Evolutionary conservation across 2,329 filamentous ascomycete genomes (phyloP).

Genomic region (Claviceps purpurea): DNA sequence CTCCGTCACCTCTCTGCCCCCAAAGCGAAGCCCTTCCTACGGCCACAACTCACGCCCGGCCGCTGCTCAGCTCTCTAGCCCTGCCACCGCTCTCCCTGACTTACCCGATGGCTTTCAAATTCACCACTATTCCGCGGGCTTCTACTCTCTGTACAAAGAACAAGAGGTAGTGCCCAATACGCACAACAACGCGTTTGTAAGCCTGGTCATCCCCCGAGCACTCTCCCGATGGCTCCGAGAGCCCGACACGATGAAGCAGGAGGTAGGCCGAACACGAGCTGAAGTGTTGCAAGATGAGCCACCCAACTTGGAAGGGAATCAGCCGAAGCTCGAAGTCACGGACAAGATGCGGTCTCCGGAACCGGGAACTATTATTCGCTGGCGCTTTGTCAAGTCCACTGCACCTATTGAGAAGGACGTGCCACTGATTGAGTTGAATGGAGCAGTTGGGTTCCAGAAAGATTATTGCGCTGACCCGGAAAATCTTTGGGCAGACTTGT

Average conservation of each 20-base stretch:
- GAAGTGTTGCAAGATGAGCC: slow-evolving; percentile 55
- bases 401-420: slow-evolving; percentile 41
- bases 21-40: slow-evolving; percentile 51
- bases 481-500: slow-evolving; percentile 56
- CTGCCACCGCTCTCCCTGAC: slow-evolving; percentile 61
- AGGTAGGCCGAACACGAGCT: slow-evolving; percentile 48
- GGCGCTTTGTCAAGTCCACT: slow-evolving; percentile 49
- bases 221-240: slow-evolving; percentile 71
- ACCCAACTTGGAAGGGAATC: slow-evolving; percentile 27
- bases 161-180: slow-evolving; percentile 43
- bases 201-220: slow-evolving; percentile 59
- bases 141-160: slow-evolving; percentile 60
- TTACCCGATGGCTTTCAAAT: slow-evolving; percentile 48
- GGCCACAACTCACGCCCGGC: slow-evolving; percentile 52
- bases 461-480: slow-evolving; percentile 54
- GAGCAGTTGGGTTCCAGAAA: slow-evolving; percentile 59
- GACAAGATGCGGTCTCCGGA: slow-evolving; percentile 25
- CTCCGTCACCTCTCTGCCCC: slow-evolving; percentile 56
- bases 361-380: slow-evolving; percentile 39
- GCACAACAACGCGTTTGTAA: slow-evolving; percentile 65
- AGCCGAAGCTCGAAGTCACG: slow-evolving; percentile 35
- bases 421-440: slow-evolving; percentile 59
- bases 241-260: slow-evolving; percentile 50
- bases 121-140: slow-evolving; percentile 61
- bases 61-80: slow-evolving; percentile 52